These are phyloP conservation scores for Groenewaldozyma auringiensis DNA, from an alignment of 1,139 yeast species.

Conservation along the genomic window DNA sequence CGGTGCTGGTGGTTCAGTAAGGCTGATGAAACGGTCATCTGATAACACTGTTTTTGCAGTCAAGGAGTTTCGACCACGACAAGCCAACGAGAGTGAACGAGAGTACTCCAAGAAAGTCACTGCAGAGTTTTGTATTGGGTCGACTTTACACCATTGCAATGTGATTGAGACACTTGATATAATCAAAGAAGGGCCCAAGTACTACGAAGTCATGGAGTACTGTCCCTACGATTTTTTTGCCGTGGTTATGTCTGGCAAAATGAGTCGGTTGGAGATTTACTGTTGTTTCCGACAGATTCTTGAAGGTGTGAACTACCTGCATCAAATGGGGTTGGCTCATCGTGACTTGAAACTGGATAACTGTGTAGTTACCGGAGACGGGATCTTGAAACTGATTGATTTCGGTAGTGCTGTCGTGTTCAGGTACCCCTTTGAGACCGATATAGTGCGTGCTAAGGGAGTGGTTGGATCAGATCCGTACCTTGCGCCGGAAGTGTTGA, in stretches of 20 bases:
- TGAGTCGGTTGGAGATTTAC: conserved; percentile 77
- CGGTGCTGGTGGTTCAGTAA: conserved; percentile 98
- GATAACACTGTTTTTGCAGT: conserved; percentile 90
- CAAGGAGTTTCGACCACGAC: conserved; percentile 85
- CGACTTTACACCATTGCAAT: conserved; percentile 89
- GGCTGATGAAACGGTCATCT: conserved; percentile 69
- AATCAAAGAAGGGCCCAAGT: conserved; percentile 74
- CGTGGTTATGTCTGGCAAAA: conserved; percentile 92
- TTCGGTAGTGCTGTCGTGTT: conserved; percentile 96
- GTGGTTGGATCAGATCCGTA: conserved; percentile 98
- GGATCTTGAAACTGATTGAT: conserved; percentile 85
- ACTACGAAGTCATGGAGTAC: conserved; percentile 95
- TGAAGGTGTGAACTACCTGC: conserved; percentile 78
- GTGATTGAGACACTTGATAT: conserved; percentile 91
- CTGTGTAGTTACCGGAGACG: conserved; percentile 80
- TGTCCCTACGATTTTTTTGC: conserved; percentile 96
- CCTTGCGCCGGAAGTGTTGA: conserved; percentile 89
- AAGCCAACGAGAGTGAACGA: conserved; percentile 73
- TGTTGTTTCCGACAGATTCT: conserved; percentile 86
- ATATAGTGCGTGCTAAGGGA: conserved; percentile 77
- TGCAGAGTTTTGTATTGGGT: conserved; percentile 95
- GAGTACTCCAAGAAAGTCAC: conserved; percentile 95
- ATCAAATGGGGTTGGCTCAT: conserved; percentile 84
- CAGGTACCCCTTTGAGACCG: conserved; percentile 80
- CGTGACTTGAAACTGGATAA: conserved; percentile 92